These are phyloP conservation scores for Alternaria viburni DNA, from an alignment of 2,329 filamentous ascomycete genomes.

Conservation along the genomic window DNA sequence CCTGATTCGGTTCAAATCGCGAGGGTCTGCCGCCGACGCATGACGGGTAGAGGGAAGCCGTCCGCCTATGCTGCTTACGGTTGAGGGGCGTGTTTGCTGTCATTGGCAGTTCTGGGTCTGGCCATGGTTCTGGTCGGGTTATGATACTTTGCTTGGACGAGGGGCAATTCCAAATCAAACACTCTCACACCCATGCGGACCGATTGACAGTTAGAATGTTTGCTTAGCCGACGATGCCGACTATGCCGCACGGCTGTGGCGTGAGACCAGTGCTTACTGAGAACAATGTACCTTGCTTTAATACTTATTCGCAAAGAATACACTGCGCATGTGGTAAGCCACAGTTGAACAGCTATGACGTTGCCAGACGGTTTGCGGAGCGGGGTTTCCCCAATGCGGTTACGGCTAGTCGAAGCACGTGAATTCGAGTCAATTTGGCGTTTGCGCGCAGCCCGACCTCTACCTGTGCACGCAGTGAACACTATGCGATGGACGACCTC, in stretches of 20 bases:
- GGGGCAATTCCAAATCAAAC: neutral
- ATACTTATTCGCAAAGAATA: no score
- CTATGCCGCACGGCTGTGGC: neutral
- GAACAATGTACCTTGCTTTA: neutral
- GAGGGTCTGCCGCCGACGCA: neutral
- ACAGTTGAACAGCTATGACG: neutral
- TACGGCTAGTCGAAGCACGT: slow-evolving; percentile 21
- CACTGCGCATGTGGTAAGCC: neutral
- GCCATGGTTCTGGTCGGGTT: neutral
- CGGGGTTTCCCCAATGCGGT: slow-evolving; percentile 1
- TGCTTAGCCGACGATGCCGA: neutral
- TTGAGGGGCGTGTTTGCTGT: neutral
- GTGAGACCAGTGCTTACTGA: neutral
- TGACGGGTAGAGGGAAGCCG: neutral
- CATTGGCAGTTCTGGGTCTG: neutral
- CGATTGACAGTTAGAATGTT: neutral
- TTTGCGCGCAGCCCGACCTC: slow-evolving; percentile 5
- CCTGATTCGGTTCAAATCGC: neutral
- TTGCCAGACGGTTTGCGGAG: slow-evolving; percentile 4
- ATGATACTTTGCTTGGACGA: neutral
- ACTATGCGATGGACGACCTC: slow-evolving; percentile 1
- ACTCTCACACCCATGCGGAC: neutral
- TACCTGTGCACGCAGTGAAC: neutral
- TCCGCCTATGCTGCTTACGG: neutral
- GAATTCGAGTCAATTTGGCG: slow-evolving; percentile 29